phyloP scores from a whole-genome alignment of 768 basidiomycete genomes.

The Auricularia cornea region DNA sequence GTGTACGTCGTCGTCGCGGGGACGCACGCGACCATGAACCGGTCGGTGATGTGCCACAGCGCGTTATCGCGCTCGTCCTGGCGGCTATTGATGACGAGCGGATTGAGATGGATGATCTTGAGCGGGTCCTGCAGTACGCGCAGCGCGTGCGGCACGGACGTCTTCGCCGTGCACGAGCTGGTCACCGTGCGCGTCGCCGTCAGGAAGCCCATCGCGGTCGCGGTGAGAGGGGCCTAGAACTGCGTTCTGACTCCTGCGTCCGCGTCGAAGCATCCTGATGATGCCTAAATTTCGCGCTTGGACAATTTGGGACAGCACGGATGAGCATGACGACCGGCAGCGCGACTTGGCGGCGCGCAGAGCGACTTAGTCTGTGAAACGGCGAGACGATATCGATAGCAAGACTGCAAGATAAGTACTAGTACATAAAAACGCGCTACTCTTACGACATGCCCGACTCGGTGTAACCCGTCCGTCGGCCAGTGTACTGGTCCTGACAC shows the following conservation, averaged over 20 bases:
- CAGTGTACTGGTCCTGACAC: constrained; percentile 8
- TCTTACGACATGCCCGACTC: neutral
- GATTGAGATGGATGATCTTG: constrained; percentile 2
- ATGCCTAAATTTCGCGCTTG: too few species aligned
- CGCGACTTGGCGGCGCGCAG: too few species aligned
- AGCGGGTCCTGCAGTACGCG: constrained; percentile 2
- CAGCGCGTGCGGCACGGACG: constrained; percentile 5
- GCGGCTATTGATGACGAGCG: constrained; percentile 2
- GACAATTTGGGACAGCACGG: too few species aligned
- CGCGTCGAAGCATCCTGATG: too few species aligned
- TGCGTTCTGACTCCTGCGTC: too few species aligned
- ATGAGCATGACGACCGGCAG: too few species aligned
- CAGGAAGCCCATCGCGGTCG: neutral
- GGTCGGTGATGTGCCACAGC: constrained; percentile 6
- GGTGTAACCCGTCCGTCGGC: neutral
- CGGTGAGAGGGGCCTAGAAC: too few species aligned
- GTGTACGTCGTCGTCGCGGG: neutral
- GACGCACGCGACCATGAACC: neutral
- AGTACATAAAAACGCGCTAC: neutral
- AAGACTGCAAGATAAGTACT: neutral
- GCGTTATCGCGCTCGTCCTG: neutral
- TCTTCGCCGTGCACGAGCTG: constrained; percentile 18
- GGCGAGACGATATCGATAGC: neutral
- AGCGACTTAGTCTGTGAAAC: neutral
- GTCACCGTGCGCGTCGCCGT: neutral